Percentiles rank a stretch among this genome's conserved stretches.
Evolutionary conservation across 1,284 basidiomycete genomes (phyloP).

Genomic region (Ganoderma lucidum): DNA sequence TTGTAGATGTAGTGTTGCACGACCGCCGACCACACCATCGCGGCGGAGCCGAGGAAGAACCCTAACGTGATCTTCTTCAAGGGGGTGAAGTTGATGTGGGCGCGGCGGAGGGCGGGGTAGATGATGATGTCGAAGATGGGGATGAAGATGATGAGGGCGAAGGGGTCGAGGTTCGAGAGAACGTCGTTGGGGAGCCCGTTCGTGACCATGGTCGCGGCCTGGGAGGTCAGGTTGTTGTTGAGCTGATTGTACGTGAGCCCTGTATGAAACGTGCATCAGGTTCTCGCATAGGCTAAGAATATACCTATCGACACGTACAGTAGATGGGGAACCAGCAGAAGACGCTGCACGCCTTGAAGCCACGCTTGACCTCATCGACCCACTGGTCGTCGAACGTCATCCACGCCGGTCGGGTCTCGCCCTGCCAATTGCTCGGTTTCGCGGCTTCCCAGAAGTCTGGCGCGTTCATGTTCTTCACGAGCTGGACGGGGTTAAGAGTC

Average conservation of each 20-base stretch:
- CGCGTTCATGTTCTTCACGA: constrained; percentile 57
- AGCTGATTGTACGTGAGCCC: constrained; percentile 81
- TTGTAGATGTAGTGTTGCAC: constrained; percentile 82
- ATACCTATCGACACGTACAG: constrained; percentile 53
- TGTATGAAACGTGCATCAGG: constrained; percentile 39
- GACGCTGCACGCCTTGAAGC: constrained; percentile 86
- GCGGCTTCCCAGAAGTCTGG: constrained; percentile 83
- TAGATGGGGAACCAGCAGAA: constrained; percentile 83
- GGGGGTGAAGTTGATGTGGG: constrained; percentile 74
- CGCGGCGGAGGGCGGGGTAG: constrained; percentile 78
- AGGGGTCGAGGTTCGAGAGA: constrained; percentile 82
- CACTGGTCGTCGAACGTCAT: constrained; percentile 82
- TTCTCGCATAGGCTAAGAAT: background rate
- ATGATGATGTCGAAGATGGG: constrained; percentile 72
- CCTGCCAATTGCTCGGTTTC: constrained; percentile 66
- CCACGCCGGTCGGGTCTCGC: constrained; percentile 60
- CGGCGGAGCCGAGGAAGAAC: constrained; percentile 67
- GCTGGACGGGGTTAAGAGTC: constrained; percentile 63
- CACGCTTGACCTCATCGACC: constrained; percentile 87
- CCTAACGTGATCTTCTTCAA: constrained; percentile 81
- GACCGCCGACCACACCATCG: constrained; percentile 76
- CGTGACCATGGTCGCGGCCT: constrained; percentile 76
- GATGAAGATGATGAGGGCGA: constrained; percentile 79
- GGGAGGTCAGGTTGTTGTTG: constrained; percentile 83
- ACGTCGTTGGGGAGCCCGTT: constrained; percentile 85